Evolutionary conservation across 1,284 basidiomycete species (phyloP).

Genomic region (Marasmius oreades): DNA sequence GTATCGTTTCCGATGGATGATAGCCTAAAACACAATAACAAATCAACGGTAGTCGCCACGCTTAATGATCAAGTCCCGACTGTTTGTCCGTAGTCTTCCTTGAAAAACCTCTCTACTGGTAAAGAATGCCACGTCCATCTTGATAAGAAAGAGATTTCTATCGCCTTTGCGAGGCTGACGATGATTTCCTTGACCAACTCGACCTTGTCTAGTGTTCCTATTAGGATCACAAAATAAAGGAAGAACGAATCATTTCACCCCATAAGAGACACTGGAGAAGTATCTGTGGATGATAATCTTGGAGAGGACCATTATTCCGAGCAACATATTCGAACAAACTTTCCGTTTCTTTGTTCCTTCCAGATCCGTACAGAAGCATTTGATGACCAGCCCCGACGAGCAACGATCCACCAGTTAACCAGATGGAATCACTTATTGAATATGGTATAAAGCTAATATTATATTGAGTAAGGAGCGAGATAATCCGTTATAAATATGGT

Average conservation of each 20-base stretch:
- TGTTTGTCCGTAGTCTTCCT: slow-evolving; percentile 19
- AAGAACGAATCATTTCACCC: slow-evolving; percentile 48
- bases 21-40: slow-evolving; percentile 8
- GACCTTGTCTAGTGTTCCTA: slow-evolving; percentile 58
- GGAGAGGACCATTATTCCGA: slow-evolving; percentile 77
- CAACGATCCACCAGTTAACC: slow-evolving; percentile 78
- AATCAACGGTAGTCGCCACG: neutral
- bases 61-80: slow-evolving; percentile 16
- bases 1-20: slow-evolving; percentile 35
- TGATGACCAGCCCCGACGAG: slow-evolving; percentile 76
- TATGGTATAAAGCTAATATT: slow-evolving; percentile 64
- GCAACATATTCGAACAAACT: slow-evolving; percentile 82
- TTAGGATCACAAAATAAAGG: neutral
- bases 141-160: slow-evolving; percentile 22
- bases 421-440: slow-evolving; percentile 82
- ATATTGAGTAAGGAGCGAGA: slow-evolving; percentile 8
- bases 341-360: slow-evolving; percentile 29
- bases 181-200: slow-evolving; percentile 82
- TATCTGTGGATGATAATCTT: slow-evolving; percentile 90
- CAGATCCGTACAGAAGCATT: slow-evolving; percentile 67
- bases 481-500: slow-evolving; percentile 5
- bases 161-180: slow-evolving; percentile 53
- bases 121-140: slow-evolving; percentile 39
- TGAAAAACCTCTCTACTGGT: slow-evolving; percentile 53
- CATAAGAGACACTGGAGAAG: slow-evolving; percentile 88